Base-by-base conservation (phyloP, 2,329 filamentous ascomycete genomes). In the Phaeophleospora eucalypticola region DNA sequence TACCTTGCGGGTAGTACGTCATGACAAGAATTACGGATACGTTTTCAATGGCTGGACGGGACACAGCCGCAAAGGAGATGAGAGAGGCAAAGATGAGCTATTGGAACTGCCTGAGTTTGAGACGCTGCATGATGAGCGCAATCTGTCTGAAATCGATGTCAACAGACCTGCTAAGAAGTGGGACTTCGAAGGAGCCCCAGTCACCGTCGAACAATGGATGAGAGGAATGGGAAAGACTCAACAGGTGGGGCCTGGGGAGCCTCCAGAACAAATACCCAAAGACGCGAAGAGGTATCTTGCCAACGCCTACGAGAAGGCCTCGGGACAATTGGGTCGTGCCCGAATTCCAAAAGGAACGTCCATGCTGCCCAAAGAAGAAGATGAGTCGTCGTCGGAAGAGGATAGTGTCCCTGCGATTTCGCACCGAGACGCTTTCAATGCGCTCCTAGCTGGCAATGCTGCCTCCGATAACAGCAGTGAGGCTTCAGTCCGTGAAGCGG, bases 11-110 rank as follows among this genome's bases (percentile, higher is more conserved):
- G 51, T 49, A 6, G 54, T 56, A 3, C 47, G 52, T 8, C 52
- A 43, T 43, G 45, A 41, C 12, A 12, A 14, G 4, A 41, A 17
- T 18, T 41, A 45, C 18, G 43, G 48, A 10, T 45, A 56, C 36
- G 44, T 57, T 2, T 61, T 63, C 55, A 60, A 62, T 36, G 58
- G 57, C 34, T 45, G 52, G 6, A 43, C 54, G 2, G 58, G 53
- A 10, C 36, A 17, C 36, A 43, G 12, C 27, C 24, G 24, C 24
- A 29, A 7, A 6, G 50, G 14, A 17, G 32, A 38, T 14, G 29
- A 32, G 2, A 9, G 38, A 4, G n/a, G 7, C 29, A 16, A 20
- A 3, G 37, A 20, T 3, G 15, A 21, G 7, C 34, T 29, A 16
- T 35, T 54, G 14, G 36, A 51, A 18, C 17, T 52, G 35, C 48